Percentiles rank a stretch among this genome's conserved stretches.
Conservation (phyloP, 129 eudicot genomes). For the Dittrichia graveolens region DNA sequence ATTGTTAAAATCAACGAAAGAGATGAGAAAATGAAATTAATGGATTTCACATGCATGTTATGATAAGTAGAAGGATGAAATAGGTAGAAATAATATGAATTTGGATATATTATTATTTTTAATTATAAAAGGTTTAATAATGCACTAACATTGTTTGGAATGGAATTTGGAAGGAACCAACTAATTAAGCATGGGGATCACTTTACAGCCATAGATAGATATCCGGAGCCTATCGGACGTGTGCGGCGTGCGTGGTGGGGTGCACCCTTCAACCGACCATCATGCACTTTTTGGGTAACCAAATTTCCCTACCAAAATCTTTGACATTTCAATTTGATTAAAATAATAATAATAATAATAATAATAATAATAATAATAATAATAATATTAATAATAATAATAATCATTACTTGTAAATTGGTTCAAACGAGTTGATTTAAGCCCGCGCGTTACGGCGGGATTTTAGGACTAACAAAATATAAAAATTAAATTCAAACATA, state of each 20-base stretch:
- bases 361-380: too few species aligned
- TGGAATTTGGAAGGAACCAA: conserved; percentile 12
- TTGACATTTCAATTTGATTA: not conserved
- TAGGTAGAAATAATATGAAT: not conserved
- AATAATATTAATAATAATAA: too few species aligned
- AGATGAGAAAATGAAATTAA: too few species aligned
- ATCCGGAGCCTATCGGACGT: conserved; percentile 1
- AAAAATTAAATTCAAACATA: too few species aligned
- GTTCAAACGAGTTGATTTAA: too few species aligned
- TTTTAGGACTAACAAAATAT: too few species aligned
- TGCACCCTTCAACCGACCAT: conserved; percentile 32
- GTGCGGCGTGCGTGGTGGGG: conserved; percentile 30
- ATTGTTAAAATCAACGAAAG: not conserved
- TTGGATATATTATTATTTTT: too few species aligned
- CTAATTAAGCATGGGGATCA: not conserved
- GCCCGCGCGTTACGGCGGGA: too few species aligned
- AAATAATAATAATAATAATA: not conserved
- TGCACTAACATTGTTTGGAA: not conserved
- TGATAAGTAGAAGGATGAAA: not conserved
- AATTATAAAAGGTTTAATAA: not conserved
- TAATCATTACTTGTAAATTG: not conserved
- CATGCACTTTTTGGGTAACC: conserved; percentile 30
- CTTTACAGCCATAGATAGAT: conserved; percentile 26
- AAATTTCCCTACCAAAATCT: not conserved
- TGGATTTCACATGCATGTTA: too few species aligned